Conservation (phyloP, 2,329 filamentous ascomycete species). For the Mollisia scopiformis region DNA sequence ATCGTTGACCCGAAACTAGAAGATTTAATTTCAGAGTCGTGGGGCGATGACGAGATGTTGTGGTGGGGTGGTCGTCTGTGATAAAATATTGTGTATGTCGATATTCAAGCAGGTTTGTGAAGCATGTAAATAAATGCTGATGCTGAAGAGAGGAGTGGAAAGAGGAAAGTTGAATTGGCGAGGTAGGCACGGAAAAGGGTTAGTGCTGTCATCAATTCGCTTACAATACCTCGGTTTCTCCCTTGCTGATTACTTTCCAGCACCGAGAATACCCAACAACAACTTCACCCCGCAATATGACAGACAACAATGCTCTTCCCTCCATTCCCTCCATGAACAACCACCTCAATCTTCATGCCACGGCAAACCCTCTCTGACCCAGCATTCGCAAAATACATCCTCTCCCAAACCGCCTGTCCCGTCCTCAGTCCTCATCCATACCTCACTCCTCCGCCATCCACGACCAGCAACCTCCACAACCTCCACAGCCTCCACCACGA, state of each 20-base stretch:
- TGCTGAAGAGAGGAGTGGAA: no score
- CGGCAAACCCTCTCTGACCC: slow-evolving; percentile 9
- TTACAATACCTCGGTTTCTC: not conserved
- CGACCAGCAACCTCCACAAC: no score
- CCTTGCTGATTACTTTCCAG: not conserved
- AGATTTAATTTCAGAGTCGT: no score
- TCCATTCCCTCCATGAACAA: not conserved
- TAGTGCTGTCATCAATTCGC: not conserved
- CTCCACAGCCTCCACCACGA: not conserved
- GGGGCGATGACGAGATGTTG: no score
- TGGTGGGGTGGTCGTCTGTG: no score
- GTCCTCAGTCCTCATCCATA: slow-evolving; percentile 19
- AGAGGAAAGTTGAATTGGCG: no score
- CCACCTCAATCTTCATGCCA: not conserved
- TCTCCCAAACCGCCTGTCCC: slow-evolving; percentile 15
- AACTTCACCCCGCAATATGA: not conserved
- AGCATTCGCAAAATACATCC: slow-evolving; percentile 16
- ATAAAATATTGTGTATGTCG: no score
- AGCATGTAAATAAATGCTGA: no score
- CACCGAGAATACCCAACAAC: not conserved
- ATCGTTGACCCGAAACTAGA: no score
- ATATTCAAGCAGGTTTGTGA: no score
- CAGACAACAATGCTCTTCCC: not conserved
- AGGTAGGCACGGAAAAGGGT: no score
- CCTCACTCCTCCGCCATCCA: no score